Conservation (phyloP, 176 grass and related monocot genomes). For the Rhipidocladum racemiflorum region DNA sequence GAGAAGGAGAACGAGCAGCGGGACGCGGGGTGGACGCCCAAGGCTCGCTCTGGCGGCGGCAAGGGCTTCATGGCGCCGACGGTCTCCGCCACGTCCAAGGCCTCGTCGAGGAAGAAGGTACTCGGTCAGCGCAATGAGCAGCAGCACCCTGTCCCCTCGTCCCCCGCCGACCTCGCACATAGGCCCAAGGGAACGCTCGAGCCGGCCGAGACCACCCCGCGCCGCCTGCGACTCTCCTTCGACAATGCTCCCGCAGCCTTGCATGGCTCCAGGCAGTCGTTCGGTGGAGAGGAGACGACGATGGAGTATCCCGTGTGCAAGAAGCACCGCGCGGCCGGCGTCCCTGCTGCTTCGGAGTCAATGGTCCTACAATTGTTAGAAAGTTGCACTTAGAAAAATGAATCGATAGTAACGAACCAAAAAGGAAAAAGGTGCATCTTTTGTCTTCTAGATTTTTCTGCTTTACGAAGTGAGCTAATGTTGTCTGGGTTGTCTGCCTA, state of each 20-base stretch:
- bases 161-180: constrained; percentile 21
- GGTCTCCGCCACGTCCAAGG: constrained; percentile 83
- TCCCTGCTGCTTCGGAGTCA: constrained; percentile 4
- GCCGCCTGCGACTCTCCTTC: constrained; percentile 30
- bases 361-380: no score
- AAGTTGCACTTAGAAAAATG: no score
- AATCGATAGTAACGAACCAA: no score
- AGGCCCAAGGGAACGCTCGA: constrained; percentile 10
- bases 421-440: no score
- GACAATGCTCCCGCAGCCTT: constrained; percentile 6
- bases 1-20: constrained; percentile 70
- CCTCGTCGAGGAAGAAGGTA: constrained; percentile 54
- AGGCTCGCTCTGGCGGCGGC: background rate
- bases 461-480: no score
- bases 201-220: background rate
- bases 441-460: no score
- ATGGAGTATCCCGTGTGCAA: background rate
- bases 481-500: background rate
- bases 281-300: constrained; percentile 1
- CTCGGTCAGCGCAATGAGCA: constrained; percentile 65
- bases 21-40: constrained; percentile 25
- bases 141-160: constrained; percentile 6
- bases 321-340: background rate
- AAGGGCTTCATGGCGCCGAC: constrained; percentile 98
- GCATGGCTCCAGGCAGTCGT: background rate